Base-by-base conservation (phyloP, 2,329 filamentous ascomycete species). In the Coniochaeta hoffmannii region DNA sequence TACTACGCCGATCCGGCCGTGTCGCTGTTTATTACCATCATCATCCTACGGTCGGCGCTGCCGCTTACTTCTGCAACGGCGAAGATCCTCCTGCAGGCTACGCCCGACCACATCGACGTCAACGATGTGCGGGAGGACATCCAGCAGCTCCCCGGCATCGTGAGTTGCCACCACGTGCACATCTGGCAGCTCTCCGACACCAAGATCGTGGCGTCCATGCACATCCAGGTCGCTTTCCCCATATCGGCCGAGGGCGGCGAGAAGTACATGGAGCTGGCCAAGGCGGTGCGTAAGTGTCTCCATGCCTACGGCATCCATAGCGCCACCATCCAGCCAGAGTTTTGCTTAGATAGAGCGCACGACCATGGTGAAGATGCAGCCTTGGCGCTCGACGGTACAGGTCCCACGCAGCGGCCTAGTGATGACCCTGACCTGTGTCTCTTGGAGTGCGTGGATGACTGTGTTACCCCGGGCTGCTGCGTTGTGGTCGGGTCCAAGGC, bases 151-250 rank as follows among this genome's bases (percentile, higher is more conserved):
- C 87, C 88, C 0, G 92, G 92, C 41, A 88, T 99, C 50, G 77
- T 94, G 58, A 90, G 88, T 68, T 96, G 91, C 66, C 94, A 99
- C 72, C 93, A 99, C 69, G 80, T 99, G 22, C 94, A 99, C 69
- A 91, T 99, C 59, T 99, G 94, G 94, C 93, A 97, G 71, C 81
- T 99, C 32, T 96, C 89, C 15, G 93, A 97, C 68, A 94, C 91
- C 53, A 96, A 97, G 75, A 79, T 96, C 32, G 88, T 99, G 35
- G 93, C 94, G 12, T 94, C 89, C 11, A 83, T 99, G 71, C 94
- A 99, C 68, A 87, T 99, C 46, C 90, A 96, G 69, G 88, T 99
- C 22, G 85, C 86, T 50, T 96, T 96, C 69, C 89, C 92, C 62
- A 91, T 96, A 69, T 87, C 91, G 66, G 89, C 88, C 51, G 84